These are phyloP conservation scores for Podospora didyma DNA, from an alignment of 495 filamentous ascomycete species.

Conservation along the genomic window DNA sequence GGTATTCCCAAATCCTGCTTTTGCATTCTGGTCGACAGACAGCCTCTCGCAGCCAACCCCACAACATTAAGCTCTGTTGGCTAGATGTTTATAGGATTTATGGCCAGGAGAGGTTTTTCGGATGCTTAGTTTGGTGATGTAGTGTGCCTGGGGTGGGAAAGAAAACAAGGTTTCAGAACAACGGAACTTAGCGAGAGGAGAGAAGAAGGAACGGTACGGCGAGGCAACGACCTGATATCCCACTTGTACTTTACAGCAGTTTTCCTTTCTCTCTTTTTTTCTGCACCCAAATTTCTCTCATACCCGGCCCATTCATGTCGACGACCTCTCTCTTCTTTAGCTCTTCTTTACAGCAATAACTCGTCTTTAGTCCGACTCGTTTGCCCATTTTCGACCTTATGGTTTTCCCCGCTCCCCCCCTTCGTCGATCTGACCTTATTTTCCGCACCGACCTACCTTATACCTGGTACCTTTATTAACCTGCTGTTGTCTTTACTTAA, in stretches of 20 bases:
- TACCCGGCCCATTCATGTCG: not conserved
- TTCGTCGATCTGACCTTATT: not conserved
- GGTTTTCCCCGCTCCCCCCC: not conserved
- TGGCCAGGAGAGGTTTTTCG: not conserved
- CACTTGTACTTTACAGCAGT: constrained; percentile 7
- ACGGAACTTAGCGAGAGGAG: not conserved
- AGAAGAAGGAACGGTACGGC: not conserved
- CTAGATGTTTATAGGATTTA: not conserved
- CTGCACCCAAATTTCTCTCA: not conserved
- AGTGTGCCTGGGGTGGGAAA: not conserved
- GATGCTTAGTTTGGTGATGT: too few relatives aligned
- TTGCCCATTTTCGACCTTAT: not conserved
- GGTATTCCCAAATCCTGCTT: too few relatives aligned
- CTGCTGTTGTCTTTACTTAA: not conserved
- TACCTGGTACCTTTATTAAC: too few relatives aligned
- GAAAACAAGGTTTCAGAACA: not conserved
- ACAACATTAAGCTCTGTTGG: not conserved
- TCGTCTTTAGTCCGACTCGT: not conserved
- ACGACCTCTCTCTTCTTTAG: not conserved
- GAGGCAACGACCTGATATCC: constrained; percentile 7
- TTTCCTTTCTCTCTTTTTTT: not conserved
- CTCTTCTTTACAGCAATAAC: not conserved
- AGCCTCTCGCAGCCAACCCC: not conserved
- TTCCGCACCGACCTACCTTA: too few relatives aligned
- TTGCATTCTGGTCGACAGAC: too few relatives aligned